Percentiles rank a stretch among this genome's conserved stretches.
These are phyloP conservation scores for Acanthamoeba healyi DNA, from an alignment of 208 protist species.

Conservation along the genomic window DNA sequence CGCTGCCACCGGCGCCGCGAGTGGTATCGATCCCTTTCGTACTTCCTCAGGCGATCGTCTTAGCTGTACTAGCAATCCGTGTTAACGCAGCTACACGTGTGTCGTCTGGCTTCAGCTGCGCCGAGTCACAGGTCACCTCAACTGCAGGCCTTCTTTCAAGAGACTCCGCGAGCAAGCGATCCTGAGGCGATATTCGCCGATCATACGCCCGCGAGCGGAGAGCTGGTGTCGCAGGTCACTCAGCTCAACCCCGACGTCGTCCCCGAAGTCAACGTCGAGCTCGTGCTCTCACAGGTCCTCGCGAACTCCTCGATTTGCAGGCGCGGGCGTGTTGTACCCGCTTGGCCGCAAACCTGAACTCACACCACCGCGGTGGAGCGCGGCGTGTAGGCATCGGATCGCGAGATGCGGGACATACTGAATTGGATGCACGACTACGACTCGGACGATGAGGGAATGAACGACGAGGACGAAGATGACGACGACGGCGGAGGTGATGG, in stretches of 20 bases:
- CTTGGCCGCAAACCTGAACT: not conserved
- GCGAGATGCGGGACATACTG: slow-evolving; percentile 51
- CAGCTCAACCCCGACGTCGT: slow-evolving; percentile 12
- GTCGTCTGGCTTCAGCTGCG: not conserved
- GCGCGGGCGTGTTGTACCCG: no score
- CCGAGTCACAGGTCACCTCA: not conserved
- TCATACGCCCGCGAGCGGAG: not conserved
- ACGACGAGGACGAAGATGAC: slow-evolving; percentile 60
- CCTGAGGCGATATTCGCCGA: slow-evolving; percentile 51
- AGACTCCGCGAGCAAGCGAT: slow-evolving; percentile 35
- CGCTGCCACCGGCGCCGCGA: not conserved
- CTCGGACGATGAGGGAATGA: slow-evolving; percentile 29
- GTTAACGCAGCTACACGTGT: not conserved
- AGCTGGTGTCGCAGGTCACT: slow-evolving; percentile 2
- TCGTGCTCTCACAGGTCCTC: slow-evolving; percentile 69
- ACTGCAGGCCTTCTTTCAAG: slow-evolving; percentile 21
- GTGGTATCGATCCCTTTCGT: not conserved
- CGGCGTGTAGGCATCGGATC: slow-evolving; percentile 32
- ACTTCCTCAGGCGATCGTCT: no score
- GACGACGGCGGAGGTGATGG: not conserved
- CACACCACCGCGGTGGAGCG: not conserved
- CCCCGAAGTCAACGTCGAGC: slow-evolving; percentile 68
- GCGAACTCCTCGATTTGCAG: no score
- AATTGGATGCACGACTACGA: slow-evolving; percentile 75
- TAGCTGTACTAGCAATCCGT: not conserved